Evolutionary conservation across 345 rosid species (phyloP), one percentile per base, ranked within the genome.

Genomic region (Iberis pinnata): DNA sequence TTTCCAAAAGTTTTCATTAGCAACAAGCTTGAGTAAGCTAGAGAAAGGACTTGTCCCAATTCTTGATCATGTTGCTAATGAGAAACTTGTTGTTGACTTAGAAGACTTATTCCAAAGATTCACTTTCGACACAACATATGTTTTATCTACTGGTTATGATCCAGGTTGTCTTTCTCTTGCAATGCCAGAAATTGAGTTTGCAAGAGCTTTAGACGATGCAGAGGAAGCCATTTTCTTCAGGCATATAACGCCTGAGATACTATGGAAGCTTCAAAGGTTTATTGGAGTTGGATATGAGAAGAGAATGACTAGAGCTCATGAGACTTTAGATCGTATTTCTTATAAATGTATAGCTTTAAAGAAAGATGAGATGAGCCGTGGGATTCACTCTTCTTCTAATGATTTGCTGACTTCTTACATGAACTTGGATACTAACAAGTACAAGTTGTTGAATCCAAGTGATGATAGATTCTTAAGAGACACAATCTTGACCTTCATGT

Each of bases 211-310:
- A 39, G 71, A 76, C 24, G 74, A 76, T 6, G 66, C 65, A 11
- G 63, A 49, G 54, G 75, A 63, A 56, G 74, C 27, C 7, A 56
- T 31, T 38, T 70, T 67, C 33, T 75, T 53, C 9, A 22, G 44
- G 10, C 51, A 12, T 14, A 15, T n/a, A 18, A 42, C 36, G 67
- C 83, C 50, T 0, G 64, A 56, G 33, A 60, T 14, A 15, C 12
- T 60, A 32, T 60, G 65, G 65, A 60, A 31, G 65, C 32, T 79
- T 35, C 70, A 76, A 26, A 70, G 53, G 8, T 19, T 27, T 35
- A 33, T 79, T 12, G 62, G 67, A 1, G 18, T 70, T 48, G 77
- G 80, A 46, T 55, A 42, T 29, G 84, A 76, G 37, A 62, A 53
- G 55, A 58, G 49, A 7, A 53, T 79, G 43, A 74, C 24, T 13